Base-by-base conservation (phyloP, 805 yeast species). In the Kuraishia molischiana region DNA sequence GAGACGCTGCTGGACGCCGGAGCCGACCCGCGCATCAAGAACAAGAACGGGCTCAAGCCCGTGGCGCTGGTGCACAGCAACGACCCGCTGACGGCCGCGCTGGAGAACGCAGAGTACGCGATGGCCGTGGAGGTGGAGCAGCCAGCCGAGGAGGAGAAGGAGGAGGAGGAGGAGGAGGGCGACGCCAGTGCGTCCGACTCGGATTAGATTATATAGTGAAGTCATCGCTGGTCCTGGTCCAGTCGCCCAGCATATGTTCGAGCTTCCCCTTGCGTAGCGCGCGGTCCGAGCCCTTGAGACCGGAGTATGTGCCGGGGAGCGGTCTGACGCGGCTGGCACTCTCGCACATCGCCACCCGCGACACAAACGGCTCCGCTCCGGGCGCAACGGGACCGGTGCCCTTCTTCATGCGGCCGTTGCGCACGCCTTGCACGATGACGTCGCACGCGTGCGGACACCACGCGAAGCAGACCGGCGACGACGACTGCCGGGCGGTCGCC, bases 1-100 rank as follows among this genome's bases (percentile, higher is more conserved):
- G 95, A 85, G 50, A 82, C 80, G 54, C 69, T 92, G 44, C 64
- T 92, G 30, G 96, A 89, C 50, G 95, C 94, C 21, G 97, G 98
- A 3, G 79, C 92, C 2, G 92, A 89, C 58, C 85, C 94, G 2
- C 66, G 71, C 36, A 53, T 72, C 14, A 67, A 56, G 44, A 83
- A 83, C 52, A 69, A 67, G 28, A 64, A 67, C 29, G 85, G 85
- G 19, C 70, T 79, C 49, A 84, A 74, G 47, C 95, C 97, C 5
- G 67, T 81, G 29, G 86, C 85, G 46, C 65, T 87, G 42, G 79
- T 74, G 13, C 63, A 58, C 20, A 66, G 66, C 18, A 63, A 77
- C 41, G 72, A 66, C 2, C 69, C 73, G 39, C 66, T 90, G 43
- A 64, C 65, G 31, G 77, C 77, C 48, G 61, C 77, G 24, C 67